Conservation (phyloP, 2,329 filamentous ascomycete genomes). For the Didymella exigua region DNA sequence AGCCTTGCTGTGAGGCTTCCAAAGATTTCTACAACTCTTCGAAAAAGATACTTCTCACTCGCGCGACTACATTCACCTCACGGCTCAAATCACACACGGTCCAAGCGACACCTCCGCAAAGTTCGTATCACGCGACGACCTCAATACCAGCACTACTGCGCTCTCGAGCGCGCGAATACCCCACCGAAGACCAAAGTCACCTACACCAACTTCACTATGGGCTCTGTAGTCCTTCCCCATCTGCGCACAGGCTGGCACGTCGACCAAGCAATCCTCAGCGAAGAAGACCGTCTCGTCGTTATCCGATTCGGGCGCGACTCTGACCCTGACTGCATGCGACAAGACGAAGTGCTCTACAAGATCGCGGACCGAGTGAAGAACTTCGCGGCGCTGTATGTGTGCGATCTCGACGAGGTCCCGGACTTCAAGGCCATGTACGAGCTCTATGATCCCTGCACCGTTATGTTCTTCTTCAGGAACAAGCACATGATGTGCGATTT, state of each 20-base stretch:
- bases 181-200: background rate
- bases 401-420: conserved; percentile 73
- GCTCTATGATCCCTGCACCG: conserved; percentile 86
- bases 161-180: background rate
- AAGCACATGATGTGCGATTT: conserved; percentile 99
- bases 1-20: conserved; percentile 15
- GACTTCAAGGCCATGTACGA: conserved; percentile 93
- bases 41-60: background rate
- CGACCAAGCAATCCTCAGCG: conserved; percentile 79
- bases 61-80: background rate
- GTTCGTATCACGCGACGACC: background rate
- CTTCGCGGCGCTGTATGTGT: conserved; percentile 81
- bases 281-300: conserved; percentile 90
- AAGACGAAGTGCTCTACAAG: conserved; percentile 93
- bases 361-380: conserved; percentile 94
- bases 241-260: conserved; percentile 95
- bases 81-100: no score
- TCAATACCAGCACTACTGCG: background rate
- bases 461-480: conserved; percentile 98
- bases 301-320: conserved; percentile 92
- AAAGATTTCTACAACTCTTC: conserved; percentile 9
- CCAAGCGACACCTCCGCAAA: background rate
- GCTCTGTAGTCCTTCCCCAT: conserved; percentile 91
- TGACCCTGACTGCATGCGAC: conserved; percentile 78
- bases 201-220: conserved; percentile 56